A percentile compares a stretch with the other conserved stretches of the same genome.
Conservation (phyloP, 176 grass and related monocot genomes). For the Avena atlantica region DNA sequence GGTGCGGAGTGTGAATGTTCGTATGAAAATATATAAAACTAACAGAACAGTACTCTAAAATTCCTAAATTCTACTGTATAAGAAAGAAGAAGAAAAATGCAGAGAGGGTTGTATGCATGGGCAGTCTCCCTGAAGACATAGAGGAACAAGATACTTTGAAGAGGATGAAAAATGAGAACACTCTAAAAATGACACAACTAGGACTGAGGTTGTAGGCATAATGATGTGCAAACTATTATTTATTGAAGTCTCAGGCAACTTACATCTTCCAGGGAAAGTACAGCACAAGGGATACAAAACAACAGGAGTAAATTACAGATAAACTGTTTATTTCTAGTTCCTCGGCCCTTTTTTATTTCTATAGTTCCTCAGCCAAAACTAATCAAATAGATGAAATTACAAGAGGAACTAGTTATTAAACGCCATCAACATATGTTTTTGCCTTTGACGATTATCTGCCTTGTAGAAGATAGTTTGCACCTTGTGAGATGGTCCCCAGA, state of each 20-base stretch:
- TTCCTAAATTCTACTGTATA: neutral
- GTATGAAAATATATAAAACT: neutral
- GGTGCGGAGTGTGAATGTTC: neutral
- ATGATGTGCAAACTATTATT: neutral
- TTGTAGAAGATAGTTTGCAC: slow-evolving; percentile 43
- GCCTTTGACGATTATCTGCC: slow-evolving; percentile 32
- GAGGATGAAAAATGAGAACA: neutral
- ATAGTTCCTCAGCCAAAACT: slow-evolving; percentile 21
- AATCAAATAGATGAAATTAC: slow-evolving; percentile 37
- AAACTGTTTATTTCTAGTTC: slow-evolving; percentile 21
- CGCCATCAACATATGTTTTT: slow-evolving; percentile 12
- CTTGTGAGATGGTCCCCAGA: slow-evolving; percentile 53
- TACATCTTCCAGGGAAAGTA: slow-evolving; percentile 4
- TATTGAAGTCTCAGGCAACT: neutral
- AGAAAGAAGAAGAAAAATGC: neutral
- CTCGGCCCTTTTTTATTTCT: neutral
- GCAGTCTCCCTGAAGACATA: neutral
- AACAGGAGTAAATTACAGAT: neutral
- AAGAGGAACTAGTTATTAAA: neutral
- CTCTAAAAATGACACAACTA: neutral
- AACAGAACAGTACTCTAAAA: neutral
- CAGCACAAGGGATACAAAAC: slow-evolving; percentile 1
- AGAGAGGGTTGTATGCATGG: neutral
- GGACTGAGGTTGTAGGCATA: neutral
- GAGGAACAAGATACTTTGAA: too few relatives aligned